Conservation (phyloP, 192 early-diverging fungal genomes). For the Mortierella antarctica region DNA sequence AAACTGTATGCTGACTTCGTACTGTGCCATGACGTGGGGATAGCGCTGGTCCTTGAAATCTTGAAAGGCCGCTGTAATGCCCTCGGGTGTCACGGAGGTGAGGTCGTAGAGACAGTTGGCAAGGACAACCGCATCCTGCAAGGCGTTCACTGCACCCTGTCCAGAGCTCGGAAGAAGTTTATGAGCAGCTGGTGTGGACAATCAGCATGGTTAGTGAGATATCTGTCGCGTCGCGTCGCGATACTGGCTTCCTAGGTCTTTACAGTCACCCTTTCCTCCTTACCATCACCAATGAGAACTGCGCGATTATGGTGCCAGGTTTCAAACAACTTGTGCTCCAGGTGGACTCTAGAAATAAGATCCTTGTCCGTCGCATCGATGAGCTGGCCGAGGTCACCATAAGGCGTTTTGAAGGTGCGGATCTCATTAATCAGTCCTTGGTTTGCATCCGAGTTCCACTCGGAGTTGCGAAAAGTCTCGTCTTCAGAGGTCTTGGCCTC, state of each 20-base stretch:
- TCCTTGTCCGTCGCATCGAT: conserved; percentile 29
- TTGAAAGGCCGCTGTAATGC: conserved; percentile 4
- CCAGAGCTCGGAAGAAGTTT: conserved; percentile 35
- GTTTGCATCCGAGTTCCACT: conserved; percentile 11
- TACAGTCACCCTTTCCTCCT: neutral
- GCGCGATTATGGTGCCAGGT: conserved; percentile 32
- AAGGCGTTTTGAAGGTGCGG: conserved; percentile 5
- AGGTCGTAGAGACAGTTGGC: conserved; percentile 35
- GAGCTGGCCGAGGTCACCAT: conserved; percentile 30
- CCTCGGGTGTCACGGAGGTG: neutral
- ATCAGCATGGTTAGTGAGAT: neutral
- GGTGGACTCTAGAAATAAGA: conserved; percentile 30
- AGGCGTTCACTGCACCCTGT: conserved; percentile 36
- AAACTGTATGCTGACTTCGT: conserved; percentile 1
- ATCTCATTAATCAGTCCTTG: conserved; percentile 8
- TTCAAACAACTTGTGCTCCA: conserved; percentile 44
- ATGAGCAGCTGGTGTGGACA: conserved; percentile 14
- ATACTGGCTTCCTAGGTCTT: neutral
- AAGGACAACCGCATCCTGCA: conserved; percentile 38
- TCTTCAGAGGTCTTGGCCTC: neutral
- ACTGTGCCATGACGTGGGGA: conserved; percentile 18
- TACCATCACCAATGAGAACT: conserved; percentile 41
- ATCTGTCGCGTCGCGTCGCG: neutral
- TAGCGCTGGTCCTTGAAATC: conserved; percentile 32
- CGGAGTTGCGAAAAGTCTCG: conserved; percentile 18